phyloP scores from a whole-genome alignment of 495 filamentous ascomycete genomes.

The Aspergillus biplanus region DNA sequence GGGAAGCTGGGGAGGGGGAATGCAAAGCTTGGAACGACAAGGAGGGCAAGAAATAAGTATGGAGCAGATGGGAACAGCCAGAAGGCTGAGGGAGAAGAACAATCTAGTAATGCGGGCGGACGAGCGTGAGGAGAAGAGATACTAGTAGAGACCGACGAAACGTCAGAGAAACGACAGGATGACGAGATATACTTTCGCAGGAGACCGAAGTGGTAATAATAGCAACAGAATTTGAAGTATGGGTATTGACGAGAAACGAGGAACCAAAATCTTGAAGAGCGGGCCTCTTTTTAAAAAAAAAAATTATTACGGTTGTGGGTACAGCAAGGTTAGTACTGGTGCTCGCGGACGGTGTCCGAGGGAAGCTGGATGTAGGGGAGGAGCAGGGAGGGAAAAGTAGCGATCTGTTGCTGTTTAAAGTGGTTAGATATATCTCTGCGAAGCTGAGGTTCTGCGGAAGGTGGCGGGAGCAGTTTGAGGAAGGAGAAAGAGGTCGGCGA shows the following conservation, averaged over 20 bases:
- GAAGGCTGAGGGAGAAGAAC: constrained; percentile 14
- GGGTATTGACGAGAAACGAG: no score
- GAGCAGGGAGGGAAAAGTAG: not conserved
- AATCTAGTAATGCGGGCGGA: constrained; percentile 6
- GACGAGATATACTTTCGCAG: not conserved
- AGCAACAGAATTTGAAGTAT: no score
- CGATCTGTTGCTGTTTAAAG: no score
- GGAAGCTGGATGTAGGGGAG: not conserved
- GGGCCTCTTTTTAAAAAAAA: no score
- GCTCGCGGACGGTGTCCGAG: not conserved
- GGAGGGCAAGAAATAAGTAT: no score
- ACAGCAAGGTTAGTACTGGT: not conserved
- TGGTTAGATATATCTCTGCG: no score
- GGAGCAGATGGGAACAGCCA: constrained; percentile 20
- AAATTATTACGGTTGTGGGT: not conserved
- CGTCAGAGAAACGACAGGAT: not conserved
- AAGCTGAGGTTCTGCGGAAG: no score
- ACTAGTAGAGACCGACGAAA: not conserved
- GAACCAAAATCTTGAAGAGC: no score
- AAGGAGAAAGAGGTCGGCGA: constrained; percentile 1
- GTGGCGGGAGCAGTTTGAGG: constrained; percentile 1
- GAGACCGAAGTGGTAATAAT: no score
- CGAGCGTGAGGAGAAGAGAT: constrained; percentile 4
- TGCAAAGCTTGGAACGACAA: not conserved
- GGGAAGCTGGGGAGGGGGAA: constrained; percentile 7